These are phyloP conservation scores for Rubia yunnanensis DNA, from an alignment of 257 asterid genomes.

Conservation along the genomic window DNA sequence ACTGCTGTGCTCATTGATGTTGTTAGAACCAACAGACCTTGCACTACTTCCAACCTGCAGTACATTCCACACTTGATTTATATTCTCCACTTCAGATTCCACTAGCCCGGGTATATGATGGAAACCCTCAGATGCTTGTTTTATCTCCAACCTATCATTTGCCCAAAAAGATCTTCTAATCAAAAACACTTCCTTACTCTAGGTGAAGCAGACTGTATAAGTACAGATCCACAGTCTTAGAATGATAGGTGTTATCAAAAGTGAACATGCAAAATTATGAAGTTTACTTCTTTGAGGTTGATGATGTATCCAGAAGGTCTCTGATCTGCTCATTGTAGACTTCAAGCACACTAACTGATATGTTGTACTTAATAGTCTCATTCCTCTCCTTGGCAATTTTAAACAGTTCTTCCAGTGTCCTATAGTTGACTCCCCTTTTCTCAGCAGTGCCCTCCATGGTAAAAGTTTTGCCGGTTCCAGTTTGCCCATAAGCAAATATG, in stretches of 20 bases:
- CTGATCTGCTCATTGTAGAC: constrained; percentile 95
- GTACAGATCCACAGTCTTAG: not conserved
- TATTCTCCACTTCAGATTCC: constrained; percentile 78
- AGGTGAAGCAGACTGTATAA: not conserved
- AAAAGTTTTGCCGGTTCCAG: constrained; percentile 98
- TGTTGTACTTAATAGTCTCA: constrained; percentile 51
- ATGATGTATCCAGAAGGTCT: constrained; percentile 62
- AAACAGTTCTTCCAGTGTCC: constrained; percentile 84
- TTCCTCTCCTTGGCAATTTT: constrained; percentile 62
- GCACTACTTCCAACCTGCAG: constrained; percentile 94
- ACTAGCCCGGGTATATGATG: constrained; percentile 91
- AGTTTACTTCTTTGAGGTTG: constrained; percentile 69
- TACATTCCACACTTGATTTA: constrained; percentile 76
- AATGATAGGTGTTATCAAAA: not conserved
- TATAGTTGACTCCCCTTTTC: constrained; percentile 86
- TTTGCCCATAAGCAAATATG: constrained; percentile 96
- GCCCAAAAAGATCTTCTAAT: constrained; percentile 6
- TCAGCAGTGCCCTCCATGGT: constrained; percentile 93
- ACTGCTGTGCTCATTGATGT: constrained; percentile 95
- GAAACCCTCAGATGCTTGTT: constrained; percentile 87
- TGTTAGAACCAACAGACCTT: constrained; percentile 88
- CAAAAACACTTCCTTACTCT: not conserved
- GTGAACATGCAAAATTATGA: not conserved
- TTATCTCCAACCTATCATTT: constrained; percentile 70
- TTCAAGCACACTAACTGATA: constrained; percentile 97